A percentile compares a stretch with the other conserved stretches of the same genome.
Evolutionary conservation across 2,329 filamentous ascomycete species (phyloP).

Genomic region (Dissoconium aciculare): DNA sequence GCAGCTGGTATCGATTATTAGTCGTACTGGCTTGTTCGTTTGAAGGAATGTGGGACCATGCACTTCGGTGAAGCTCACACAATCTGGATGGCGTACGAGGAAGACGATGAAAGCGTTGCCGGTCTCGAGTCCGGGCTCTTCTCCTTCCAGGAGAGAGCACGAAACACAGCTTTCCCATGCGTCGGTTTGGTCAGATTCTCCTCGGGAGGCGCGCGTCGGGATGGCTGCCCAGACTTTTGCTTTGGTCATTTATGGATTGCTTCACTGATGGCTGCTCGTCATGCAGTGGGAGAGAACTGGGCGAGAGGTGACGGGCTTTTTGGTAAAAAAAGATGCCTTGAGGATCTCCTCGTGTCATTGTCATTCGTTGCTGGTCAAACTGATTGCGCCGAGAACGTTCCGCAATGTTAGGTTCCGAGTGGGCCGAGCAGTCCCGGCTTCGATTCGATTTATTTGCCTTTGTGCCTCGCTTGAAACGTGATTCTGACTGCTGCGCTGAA

Average conservation of each 20-base stretch:
- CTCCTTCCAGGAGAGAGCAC: constrained; percentile 6
- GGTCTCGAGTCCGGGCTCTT: constrained; percentile 20
- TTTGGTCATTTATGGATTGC: constrained; percentile 48
- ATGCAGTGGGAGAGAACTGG: constrained; percentile 33
- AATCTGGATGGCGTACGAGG: constrained; percentile 7
- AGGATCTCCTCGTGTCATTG: constrained; percentile 35
- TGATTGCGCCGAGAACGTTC: no score
- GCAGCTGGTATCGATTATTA: constrained; percentile 59
- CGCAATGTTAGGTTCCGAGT: constrained; percentile 25
- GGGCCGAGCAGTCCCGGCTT: no score
- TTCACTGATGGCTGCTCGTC: constrained; percentile 28
- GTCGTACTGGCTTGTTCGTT: constrained; percentile 18
- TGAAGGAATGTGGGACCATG: constrained; percentile 4
- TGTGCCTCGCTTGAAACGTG: no score
- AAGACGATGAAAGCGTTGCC: constrained; percentile 20
- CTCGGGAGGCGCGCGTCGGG: constrained; percentile 62
- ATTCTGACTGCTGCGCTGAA: no score
- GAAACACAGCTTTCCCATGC: constrained; percentile 47
- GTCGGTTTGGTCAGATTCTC: constrained; percentile 64
- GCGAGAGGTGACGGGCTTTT: constrained; percentile 38
- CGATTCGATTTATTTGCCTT: no score
- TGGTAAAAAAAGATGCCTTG: constrained; percentile 37
- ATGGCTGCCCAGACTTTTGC: constrained; percentile 55
- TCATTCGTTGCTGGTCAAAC: no score
- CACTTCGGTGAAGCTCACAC: neutral